Evolutionary conservation across 208 protist species (phyloP), one percentile per base, ranked within the genome.

Genomic region (Cochliopodium minus): DNA sequence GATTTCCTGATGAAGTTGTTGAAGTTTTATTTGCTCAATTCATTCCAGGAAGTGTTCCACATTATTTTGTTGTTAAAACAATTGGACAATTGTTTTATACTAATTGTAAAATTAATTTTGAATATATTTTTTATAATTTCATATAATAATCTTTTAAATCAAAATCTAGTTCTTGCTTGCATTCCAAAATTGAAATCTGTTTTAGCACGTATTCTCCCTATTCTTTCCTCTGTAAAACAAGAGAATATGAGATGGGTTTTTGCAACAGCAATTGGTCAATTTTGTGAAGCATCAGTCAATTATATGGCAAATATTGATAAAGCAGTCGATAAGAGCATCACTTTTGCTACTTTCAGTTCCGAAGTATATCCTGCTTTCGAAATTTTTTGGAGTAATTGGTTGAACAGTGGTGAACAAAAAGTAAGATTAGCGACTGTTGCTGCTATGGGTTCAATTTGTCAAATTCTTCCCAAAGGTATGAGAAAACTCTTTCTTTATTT

Each of bases 241-340:
- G 50, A 55, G 28, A 55, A 55, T 32, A 15, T 55, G 4, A 38
- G 34, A 42, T 55, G 50, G 50, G 50, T 55, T 15, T 43, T 55
- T 32, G 26, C 22, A 42, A 34, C 50, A 11, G 50, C 23, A 1
- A 9, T 55, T 4, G 50, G 50, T 13, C 39, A 34, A 32, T 55
- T 17, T 17, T 5, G 22, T 17, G 50, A 55, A 42, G 50, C 50
- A 1, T 20, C 25, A 11, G 22, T 55, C 30, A 11, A 22, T 32
- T 26, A 9, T n/a, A 25, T 22, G 9, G 25, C 39, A 7, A 9
- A 28, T 20, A 25, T 7, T 5, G 32, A 54, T 3, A 54, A 54
- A 13, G 4, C 29, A 25, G 23, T 29, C 13, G 10, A 32, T 23
- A 32, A n/a, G n/a, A n/a, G n/a, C n/a, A n/a, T n/a, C 30, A 28